Conservation (phyloP, 129 eudicot species). For the Heracleum sosnowskyi region DNA sequence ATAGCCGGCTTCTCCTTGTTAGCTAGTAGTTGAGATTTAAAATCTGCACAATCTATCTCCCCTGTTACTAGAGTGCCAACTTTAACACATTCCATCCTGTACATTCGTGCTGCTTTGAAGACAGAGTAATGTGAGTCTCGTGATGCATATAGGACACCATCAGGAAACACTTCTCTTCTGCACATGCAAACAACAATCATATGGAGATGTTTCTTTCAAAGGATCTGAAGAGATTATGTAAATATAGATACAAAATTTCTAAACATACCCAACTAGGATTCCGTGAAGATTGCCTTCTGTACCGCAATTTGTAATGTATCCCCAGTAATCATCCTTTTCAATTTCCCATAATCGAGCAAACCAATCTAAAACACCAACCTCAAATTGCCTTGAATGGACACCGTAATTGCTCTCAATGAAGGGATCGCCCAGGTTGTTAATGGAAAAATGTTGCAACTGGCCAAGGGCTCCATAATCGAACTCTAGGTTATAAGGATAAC, state of each 20-base stretch:
- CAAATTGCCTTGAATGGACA: slow-evolving; percentile 87
- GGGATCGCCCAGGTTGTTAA: slow-evolving; percentile 95
- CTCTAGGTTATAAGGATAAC: slow-evolving; percentile 93
- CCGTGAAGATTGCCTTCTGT: slow-evolving; percentile 99
- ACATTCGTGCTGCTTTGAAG: slow-evolving; percentile 98
- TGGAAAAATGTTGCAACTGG: slow-evolving; percentile 90
- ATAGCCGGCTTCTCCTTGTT: slow-evolving; percentile 94
- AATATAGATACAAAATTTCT: neutral
- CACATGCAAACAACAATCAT: slow-evolving; percentile 5
- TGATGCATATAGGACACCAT: slow-evolving; percentile 84
- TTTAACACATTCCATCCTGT: slow-evolving; percentile 87
- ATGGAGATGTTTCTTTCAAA: neutral
- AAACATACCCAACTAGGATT: slow-evolving; percentile 79
- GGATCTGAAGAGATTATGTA: neutral
- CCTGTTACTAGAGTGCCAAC: slow-evolving; percentile 72
- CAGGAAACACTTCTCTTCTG: slow-evolving; percentile 98
- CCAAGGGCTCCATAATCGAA: slow-evolving; percentile 91
- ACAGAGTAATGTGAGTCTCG: slow-evolving; percentile 87
- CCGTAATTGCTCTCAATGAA: slow-evolving; percentile 98
- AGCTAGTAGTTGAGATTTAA: slow-evolving; percentile 48
- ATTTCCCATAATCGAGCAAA: slow-evolving; percentile 95
- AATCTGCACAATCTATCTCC: slow-evolving; percentile 87
- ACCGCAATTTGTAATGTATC: slow-evolving; percentile 96
- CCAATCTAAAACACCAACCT: slow-evolving; percentile 98
- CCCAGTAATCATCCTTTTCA: slow-evolving; percentile 87